Evolutionary conservation across 805 yeast species (phyloP).

Genomic region (Pichia occidentalis): DNA sequence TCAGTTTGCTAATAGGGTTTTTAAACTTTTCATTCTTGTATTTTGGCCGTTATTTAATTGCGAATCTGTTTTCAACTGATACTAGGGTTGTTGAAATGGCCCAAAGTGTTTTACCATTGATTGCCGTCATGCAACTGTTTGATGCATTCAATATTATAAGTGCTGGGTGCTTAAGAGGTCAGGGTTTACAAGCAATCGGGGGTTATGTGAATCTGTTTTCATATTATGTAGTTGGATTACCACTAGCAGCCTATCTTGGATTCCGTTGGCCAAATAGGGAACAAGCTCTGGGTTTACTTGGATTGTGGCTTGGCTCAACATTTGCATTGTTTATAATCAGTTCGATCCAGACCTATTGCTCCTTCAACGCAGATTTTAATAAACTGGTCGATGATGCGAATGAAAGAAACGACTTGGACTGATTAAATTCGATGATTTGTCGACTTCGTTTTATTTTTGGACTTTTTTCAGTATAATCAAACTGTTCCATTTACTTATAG

Average conservation of each 20-base stretch:
- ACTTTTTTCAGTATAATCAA: no score
- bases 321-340: constrained; percentile 38
- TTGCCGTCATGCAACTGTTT: constrained; percentile 38
- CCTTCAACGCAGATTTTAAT: constrained; percentile 44
- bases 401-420: constrained; percentile 26
- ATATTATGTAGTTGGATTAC: constrained; percentile 66
- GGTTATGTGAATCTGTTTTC: constrained; percentile 47
- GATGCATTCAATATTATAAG: constrained; percentile 44
- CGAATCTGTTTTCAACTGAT: constrained; percentile 29
- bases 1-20: constrained; percentile 21
- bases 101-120: constrained; percentile 24
- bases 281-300: constrained; percentile 32
- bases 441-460: no score
- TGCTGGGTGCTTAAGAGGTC: constrained; percentile 53
- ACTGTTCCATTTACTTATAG: no score
- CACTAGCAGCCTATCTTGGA: constrained; percentile 56
- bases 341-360: constrained; percentile 40
- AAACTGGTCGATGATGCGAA: constrained; percentile 43
- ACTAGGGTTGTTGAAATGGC: constrained; percentile 24
- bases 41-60: constrained; percentile 23
- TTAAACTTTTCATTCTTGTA: constrained; percentile 23
- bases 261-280: constrained; percentile 34
- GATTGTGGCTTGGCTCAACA: constrained; percentile 33
- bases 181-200: constrained; percentile 52
- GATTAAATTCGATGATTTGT: no score